phyloP scores from a whole-genome alignment of 805 yeast genomes.

The Schizosaccharomyces cryophilus region DNA sequence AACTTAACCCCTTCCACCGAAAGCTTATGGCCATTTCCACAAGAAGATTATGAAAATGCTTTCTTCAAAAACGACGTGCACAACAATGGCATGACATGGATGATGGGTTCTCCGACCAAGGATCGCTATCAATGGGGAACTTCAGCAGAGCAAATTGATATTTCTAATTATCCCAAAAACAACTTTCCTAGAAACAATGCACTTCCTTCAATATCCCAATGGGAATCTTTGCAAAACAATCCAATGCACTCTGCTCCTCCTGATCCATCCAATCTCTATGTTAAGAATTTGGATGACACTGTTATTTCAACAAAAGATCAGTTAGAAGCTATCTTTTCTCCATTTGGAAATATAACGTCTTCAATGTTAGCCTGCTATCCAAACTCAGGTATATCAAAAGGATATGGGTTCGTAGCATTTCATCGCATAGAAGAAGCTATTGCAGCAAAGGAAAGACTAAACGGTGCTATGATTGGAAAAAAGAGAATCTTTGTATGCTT shows the following conservation, averaged over 20 bases:
- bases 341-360: constrained; percentile 5
- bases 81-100: not conserved
- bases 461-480: constrained; percentile 6
- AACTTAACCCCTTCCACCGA: not conserved
- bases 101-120: constrained; percentile 2
- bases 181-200: not conserved
- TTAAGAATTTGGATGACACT: constrained; percentile 6
- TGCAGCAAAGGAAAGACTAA: constrained; percentile 4
- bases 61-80: not conserved
- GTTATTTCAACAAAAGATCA: constrained; percentile 4
- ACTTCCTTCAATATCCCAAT: not conserved
- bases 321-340: constrained; percentile 4
- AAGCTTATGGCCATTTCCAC: not conserved
- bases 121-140: not conserved
- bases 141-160: not conserved
- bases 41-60: not conserved
- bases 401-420: constrained; percentile 8
- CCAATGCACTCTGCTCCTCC: not conserved
- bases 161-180: not conserved
- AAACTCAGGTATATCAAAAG: constrained; percentile 3
- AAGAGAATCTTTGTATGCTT: constrained; percentile 5
- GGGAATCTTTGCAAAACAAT: not conserved
- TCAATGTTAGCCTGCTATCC: constrained; percentile 4
- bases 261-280: constrained; percentile 7
- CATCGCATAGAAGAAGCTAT: constrained; percentile 5